phyloP scores from a whole-genome alignment of 2,329 filamentous ascomycete species.

The Myriosclerotinia scirpicola region DNA sequence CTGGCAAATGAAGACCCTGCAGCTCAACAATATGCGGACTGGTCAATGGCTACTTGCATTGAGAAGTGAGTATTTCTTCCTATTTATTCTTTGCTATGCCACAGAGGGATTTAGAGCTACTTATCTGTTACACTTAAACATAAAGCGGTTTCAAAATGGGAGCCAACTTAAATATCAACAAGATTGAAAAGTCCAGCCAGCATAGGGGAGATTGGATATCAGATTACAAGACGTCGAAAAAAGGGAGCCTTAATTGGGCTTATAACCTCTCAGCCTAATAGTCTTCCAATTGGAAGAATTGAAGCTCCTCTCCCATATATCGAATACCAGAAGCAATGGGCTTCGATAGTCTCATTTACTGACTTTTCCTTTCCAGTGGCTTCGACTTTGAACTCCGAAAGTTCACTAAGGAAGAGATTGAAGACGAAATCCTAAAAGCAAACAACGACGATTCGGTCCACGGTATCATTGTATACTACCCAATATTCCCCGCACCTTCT shows the following conservation, averaged over 20 bases:
- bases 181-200: neutral
- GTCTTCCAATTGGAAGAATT: neutral
- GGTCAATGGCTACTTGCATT: slow-evolving; percentile 93
- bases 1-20: slow-evolving; percentile 89
- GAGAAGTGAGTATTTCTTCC: slow-evolving; percentile 75
- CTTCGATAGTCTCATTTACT: slow-evolving; percentile 8
- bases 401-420: slow-evolving; percentile 82
- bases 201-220: neutral
- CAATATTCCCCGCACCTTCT: slow-evolving; percentile 80
- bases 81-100: slow-evolving; percentile 7
- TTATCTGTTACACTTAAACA: neutral
- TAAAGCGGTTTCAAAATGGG: too few species aligned
- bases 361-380: slow-evolving; percentile 56
- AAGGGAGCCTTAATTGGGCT: neutral
- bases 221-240: neutral
- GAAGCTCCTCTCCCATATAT: neutral
- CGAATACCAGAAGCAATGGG: neutral
- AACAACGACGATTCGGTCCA: slow-evolving; percentile 77
- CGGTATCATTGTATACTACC: slow-evolving; percentile 96
- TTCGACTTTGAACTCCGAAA: slow-evolving; percentile 85
- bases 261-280: neutral
- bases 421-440: slow-evolving; percentile 82
- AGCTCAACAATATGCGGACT: slow-evolving; percentile 91
- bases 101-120: neutral
- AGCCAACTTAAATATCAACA: neutral